These are phyloP conservation scores for Amanita muscaria DNA, from an alignment of 768 basidiomycete species.

Conservation along the genomic window DNA sequence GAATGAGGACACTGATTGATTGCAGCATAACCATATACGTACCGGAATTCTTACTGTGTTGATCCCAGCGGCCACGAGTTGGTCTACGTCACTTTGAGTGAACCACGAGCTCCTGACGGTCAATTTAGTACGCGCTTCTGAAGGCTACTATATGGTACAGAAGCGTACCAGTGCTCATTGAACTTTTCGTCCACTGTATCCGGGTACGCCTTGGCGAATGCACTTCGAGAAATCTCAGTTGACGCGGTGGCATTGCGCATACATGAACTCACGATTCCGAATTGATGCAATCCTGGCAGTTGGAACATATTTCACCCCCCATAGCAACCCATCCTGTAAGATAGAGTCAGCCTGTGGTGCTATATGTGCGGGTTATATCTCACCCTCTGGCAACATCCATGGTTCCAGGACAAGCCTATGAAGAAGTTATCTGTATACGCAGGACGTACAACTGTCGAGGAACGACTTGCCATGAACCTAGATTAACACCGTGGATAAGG, in stretches of 20 bases:
- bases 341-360: neutral
- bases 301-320: too few species aligned
- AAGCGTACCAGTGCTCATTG: conserved; percentile 50
- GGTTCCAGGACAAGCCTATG: conserved; percentile 67
- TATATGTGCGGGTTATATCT: neutral
- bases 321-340: neutral
- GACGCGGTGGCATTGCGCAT: neutral
- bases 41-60: conserved; percentile 77
- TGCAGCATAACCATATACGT: conserved; percentile 15
- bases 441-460: conserved; percentile 27
- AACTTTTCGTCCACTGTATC: conserved; percentile 22
- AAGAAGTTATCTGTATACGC: neutral
- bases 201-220: too few species aligned
- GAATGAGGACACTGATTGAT: neutral
- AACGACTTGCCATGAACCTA: conserved; percentile 50
- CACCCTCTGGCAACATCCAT: conserved; percentile 78
- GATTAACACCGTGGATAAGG: conserved; percentile 68
- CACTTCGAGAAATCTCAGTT: too few species aligned
- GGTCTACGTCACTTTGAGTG: conserved; percentile 47
- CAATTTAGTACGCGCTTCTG: neutral
- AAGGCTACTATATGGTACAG: too few species aligned
- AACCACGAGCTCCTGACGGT: conserved; percentile 60
- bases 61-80: conserved; percentile 46
- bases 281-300: neutral
- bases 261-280: neutral